Conservation (phyloP, 2,329 filamentous ascomycete species). For the Botryotinia globosa region DNA sequence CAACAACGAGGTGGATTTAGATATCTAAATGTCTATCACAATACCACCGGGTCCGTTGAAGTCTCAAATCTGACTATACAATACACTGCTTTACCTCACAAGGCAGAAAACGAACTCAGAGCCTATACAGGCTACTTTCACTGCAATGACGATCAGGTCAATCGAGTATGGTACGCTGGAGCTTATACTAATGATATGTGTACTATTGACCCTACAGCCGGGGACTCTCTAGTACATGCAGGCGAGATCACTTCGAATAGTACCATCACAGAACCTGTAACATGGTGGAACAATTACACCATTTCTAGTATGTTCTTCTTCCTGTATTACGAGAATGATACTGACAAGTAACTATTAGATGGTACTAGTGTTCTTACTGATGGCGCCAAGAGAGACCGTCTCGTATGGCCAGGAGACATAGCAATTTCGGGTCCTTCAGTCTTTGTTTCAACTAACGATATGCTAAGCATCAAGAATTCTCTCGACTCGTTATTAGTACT, state of each 20-base stretch:
- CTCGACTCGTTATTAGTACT: conserved; percentile 38
- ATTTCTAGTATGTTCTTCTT: conserved; percentile 1
- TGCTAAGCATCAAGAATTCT: conserved; percentile 49
- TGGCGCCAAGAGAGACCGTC: conserved; percentile 57
- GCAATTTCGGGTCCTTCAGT: conserved; percentile 54
- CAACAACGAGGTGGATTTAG: conserved; percentile 51
- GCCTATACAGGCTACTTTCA: conserved; percentile 54
- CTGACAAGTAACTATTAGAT: background rate
- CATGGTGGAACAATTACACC: conserved; percentile 17
- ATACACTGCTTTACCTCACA: conserved; percentile 42
- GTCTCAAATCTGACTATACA: conserved; percentile 38
- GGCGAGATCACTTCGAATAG: background rate
- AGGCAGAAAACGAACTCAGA: conserved; percentile 35
- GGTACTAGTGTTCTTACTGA: conserved; percentile 42
- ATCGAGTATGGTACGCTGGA: conserved; percentile 52
- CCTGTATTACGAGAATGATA: conserved; percentile 35
- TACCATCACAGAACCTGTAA: background rate
- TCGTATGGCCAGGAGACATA: conserved; percentile 63
- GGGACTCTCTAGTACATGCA: conserved; percentile 23
- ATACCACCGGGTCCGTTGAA: conserved; percentile 29
- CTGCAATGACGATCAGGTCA: conserved; percentile 48
- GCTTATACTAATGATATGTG: conserved; percentile 41
- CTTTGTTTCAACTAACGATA: conserved; percentile 53
- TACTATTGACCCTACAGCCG: conserved; percentile 36
- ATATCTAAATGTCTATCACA: conserved; percentile 48